phyloP scores from a whole-genome alignment of 495 filamentous ascomycete genomes.

The Penicillium ochrochloron region DNA sequence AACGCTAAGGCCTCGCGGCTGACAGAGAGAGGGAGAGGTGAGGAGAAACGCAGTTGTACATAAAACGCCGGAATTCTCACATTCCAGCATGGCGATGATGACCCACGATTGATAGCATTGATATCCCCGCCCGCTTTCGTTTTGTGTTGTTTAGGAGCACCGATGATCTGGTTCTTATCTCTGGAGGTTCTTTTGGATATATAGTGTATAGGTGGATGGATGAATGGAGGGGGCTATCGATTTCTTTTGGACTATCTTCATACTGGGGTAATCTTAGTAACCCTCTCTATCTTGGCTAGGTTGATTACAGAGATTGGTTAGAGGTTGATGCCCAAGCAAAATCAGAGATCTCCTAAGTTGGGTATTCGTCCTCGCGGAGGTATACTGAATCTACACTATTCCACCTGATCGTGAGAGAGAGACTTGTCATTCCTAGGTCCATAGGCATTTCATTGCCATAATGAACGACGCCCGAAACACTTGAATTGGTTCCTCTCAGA shows the following conservation, averaged over 20 bases:
- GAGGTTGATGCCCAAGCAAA: too few species aligned
- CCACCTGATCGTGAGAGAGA: too few species aligned
- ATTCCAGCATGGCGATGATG: conserved; percentile 25
- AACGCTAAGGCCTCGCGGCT: background rate
- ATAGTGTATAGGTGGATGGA: background rate
- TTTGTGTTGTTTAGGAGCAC: conserved; percentile 8
- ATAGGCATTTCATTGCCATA: too few species aligned
- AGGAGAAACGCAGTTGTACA: conserved; percentile 17
- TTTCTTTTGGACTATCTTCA: background rate
- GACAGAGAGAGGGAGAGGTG: background rate
- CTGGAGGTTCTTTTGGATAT: background rate
- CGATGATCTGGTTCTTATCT: background rate
- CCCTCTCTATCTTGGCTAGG: too few species aligned
- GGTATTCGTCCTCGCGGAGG: too few species aligned
- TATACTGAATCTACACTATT: too few species aligned
- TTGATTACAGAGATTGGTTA: too few species aligned
- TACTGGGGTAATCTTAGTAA: too few species aligned
- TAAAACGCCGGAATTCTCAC: conserved; percentile 20
- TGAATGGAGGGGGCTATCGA: background rate
- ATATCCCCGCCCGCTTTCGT: conserved; percentile 22
- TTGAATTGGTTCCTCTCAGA: too few species aligned
- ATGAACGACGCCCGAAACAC: too few species aligned
- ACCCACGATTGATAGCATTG: conserved; percentile 26
- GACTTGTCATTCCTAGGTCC: too few species aligned
- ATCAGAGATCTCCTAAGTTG: too few species aligned